phyloP scores from a whole-genome alignment of 163 green algal species.

The Scenedesmus sp. region DNA sequence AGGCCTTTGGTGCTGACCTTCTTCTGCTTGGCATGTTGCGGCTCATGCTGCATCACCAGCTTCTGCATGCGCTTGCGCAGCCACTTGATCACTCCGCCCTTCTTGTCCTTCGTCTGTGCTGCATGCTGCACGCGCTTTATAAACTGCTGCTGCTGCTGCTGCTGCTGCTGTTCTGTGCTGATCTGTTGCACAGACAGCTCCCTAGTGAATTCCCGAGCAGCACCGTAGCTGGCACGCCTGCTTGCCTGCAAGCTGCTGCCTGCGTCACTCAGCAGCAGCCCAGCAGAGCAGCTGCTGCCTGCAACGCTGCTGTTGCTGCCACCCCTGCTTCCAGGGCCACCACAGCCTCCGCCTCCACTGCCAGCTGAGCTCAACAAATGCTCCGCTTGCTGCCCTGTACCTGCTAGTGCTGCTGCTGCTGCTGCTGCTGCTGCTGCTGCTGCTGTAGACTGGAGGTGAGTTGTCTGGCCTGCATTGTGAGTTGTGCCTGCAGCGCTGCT shows the following conservation, averaged over 20 bases:
- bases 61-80: neutral
- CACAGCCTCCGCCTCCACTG: neutral
- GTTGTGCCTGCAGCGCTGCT: neutral
- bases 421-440: neutral
- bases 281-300: neutral
- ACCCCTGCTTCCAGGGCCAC: neutral
- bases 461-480: neutral
- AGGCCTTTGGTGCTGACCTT: no score
- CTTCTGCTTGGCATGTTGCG: no score
- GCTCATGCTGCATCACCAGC: neutral
- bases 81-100: neutral
- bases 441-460: neutral
- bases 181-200: neutral
- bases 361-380: neutral
- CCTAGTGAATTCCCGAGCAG: neutral
- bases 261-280: neutral
- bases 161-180: neutral
- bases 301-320: constrained; percentile 22
- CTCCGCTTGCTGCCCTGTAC: neutral
- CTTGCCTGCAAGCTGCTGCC: neutral
- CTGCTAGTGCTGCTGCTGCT: neutral
- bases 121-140: neutral
- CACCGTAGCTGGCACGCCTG: neutral
- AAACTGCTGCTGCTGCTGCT: neutral
- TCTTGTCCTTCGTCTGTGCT: neutral